phyloP scores from a whole-genome alignment of 2,329 filamentous ascomycete genomes.

The Aspergillus ustus region DNA sequence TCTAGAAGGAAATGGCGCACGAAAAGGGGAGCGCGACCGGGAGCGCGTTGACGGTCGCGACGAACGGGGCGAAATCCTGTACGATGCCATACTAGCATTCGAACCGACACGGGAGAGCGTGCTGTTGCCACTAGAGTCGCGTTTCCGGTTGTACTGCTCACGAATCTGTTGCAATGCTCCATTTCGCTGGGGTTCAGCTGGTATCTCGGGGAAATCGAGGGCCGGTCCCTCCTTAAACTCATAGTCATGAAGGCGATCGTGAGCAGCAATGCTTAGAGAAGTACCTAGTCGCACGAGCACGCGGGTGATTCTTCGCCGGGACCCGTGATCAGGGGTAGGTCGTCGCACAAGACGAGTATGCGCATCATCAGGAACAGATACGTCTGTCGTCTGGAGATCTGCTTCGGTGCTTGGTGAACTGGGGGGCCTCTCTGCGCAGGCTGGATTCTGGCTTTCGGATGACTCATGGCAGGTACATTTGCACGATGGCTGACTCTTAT shows the following conservation, averaged over 20 bases:
- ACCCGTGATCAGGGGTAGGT: not conserved
- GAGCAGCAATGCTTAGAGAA: not conserved
- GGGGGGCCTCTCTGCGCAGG: not conserved
- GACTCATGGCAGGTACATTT: conserved; percentile 2
- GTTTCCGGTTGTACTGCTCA: not conserved
- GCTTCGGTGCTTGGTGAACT: not conserved
- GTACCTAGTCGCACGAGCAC: not conserved
- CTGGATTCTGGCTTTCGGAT: not conserved
- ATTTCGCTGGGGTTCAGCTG: not conserved
- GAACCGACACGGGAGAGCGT: not conserved
- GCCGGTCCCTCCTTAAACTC: not conserved
- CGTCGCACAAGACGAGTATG: not conserved
- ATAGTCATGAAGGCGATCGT: conserved; percentile 3
- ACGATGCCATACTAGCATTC: not conserved
- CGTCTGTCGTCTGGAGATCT: not conserved
- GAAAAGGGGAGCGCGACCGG: not conserved
- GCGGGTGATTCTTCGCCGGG: not conserved
- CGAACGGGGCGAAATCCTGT: not conserved
- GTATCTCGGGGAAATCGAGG: conserved; percentile 4
- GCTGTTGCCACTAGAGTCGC: not conserved
- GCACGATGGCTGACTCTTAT: not conserved
- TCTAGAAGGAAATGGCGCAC: not conserved
- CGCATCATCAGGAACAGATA: not conserved
- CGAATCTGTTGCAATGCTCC: not conserved
- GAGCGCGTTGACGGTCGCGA: conserved; percentile 2